Conservation (phyloP, 1,139 yeast species). For the Sugiyamaella xylanicola region DNA sequence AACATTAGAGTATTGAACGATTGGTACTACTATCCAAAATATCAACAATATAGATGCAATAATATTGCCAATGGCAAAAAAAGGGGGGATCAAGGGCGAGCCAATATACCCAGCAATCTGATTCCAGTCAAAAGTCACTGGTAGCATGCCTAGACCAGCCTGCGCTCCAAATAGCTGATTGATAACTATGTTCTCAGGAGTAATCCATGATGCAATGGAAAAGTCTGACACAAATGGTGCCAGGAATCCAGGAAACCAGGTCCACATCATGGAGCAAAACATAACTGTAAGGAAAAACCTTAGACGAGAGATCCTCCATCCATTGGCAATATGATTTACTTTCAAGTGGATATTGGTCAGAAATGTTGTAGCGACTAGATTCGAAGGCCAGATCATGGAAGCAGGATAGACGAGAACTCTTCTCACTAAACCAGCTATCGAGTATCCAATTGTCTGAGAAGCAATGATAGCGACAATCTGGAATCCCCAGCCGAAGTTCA, state of each 20-base stretch:
- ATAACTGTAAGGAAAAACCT: constrained; percentile 49
- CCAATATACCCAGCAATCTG: constrained; percentile 59
- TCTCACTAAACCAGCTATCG: constrained; percentile 62
- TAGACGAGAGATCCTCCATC: constrained; percentile 57
- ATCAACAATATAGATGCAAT: constrained; percentile 50
- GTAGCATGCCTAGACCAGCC: constrained; percentile 65
- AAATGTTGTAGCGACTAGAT: constrained; percentile 49
- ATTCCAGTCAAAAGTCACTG: constrained; percentile 62
- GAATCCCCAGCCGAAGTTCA: constrained; percentile 55
- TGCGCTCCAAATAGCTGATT: constrained; percentile 64
- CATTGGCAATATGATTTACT: constrained; percentile 59
- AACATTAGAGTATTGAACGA: constrained; percentile 53
- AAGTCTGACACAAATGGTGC: constrained; percentile 55
- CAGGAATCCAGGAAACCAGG: constrained; percentile 59
- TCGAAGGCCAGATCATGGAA: constrained; percentile 64
- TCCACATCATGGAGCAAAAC: constrained; percentile 50
- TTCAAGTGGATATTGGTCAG: constrained; percentile 63
- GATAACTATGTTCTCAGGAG: constrained; percentile 55
- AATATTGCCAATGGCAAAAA: constrained; percentile 56
- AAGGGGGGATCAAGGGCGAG: constrained; percentile 70
- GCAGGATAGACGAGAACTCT: constrained; percentile 58
- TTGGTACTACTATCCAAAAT: constrained; percentile 51
- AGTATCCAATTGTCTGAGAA: constrained; percentile 65
- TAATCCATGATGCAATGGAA: constrained; percentile 58
- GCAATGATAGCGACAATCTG: constrained; percentile 54